Evolutionary conservation across 129 eudicot species (phyloP), one percentile per base, ranked within the genome.

Genomic region (Centaurea solstitialis): DNA sequence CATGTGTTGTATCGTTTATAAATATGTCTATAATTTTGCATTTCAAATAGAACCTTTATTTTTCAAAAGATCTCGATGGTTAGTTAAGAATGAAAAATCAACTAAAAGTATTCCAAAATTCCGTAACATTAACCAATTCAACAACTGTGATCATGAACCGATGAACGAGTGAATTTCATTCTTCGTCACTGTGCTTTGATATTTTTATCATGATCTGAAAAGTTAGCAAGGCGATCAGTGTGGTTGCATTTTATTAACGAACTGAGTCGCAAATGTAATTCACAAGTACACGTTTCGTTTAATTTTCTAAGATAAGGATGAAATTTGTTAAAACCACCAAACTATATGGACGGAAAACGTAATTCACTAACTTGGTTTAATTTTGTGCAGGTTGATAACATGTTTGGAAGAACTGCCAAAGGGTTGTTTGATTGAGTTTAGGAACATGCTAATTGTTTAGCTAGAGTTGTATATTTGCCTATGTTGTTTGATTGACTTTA

Each of bases 321-420:
- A 50, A 15, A 50, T 15, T 20, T 1, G 20, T 50, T 15, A 50
- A 50, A 17, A 15, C 4, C 20, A 4, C 5, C 18, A 50, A 50
- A 47, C 4, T 47, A 47, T 9, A 47, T 3, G 59, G 59, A 47
- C 18, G 6, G 0, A 47, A 47, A 13, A 47, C 13, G 59, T 12
- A 12, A 33, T 33, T 33, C 37, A 33, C 37, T 33, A 47, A 47
- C n/a, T 47, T 47, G 13, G 28, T 20, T 61, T 23, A 3, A 74
- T 73, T 0, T 76, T 75, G 41, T 79, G 87, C 88, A 94, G 98
- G 98, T 86, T 38, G 91, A 81, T 39, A 87, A 89, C 79, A 80
- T 94, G 94, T 94, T 92, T 78, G 93, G 89, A 41, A 90, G 83
- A 82, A 92, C 97, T 71, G 97, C 98, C 13, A 88, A 80, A 83